Percentiles rank a stretch among this genome's conserved stretches.
Evolutionary conservation across 2,329 filamentous ascomycete genomes (phyloP).

Genomic region (Fusarium illudens): DNA sequence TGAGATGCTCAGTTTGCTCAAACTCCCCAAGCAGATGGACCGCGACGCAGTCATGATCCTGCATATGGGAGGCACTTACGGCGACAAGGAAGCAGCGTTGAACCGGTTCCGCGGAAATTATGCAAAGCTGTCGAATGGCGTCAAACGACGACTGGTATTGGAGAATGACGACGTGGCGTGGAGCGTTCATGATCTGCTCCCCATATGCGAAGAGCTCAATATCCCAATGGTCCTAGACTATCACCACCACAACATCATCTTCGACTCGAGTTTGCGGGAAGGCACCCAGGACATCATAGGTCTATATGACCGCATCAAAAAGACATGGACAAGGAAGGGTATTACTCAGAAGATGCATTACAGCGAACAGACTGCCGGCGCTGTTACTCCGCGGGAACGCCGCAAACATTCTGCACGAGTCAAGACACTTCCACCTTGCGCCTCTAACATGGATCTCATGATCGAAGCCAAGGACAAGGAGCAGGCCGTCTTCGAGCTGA

Average conservation of each 20-base stretch:
- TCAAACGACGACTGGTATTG: conserved; percentile 84
- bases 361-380: conserved; percentile 72
- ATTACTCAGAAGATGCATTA: conserved; percentile 98
- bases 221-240: conserved; percentile 93
- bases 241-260: conserved; percentile 95
- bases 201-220: conserved; percentile 90
- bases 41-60: conserved; percentile 93
- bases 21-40: conserved; percentile 78
- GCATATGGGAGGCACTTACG: conserved; percentile 91
- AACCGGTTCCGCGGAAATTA: conserved; percentile 83
- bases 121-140: conserved; percentile 66
- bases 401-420: conserved; percentile 88
- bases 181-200: conserved; percentile 90
- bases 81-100: conserved; percentile 82
- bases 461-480: conserved; percentile 99
- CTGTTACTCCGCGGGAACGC: conserved; percentile 79
- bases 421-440: conserved; percentile 81
- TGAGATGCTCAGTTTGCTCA: conserved; percentile 81
- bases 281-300: conserved; percentile 82
- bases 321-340: conserved; percentile 83
- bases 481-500: conserved; percentile 93
- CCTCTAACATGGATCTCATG: conserved; percentile 92
- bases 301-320: conserved; percentile 78
- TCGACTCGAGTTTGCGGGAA: conserved; percentile 78
- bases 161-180: conserved; percentile 96